Percentiles rank a stretch among this genome's conserved stretches.
phyloP scores from a whole-genome alignment of 179 eudicot species.

The Silene vulgaris region DNA sequence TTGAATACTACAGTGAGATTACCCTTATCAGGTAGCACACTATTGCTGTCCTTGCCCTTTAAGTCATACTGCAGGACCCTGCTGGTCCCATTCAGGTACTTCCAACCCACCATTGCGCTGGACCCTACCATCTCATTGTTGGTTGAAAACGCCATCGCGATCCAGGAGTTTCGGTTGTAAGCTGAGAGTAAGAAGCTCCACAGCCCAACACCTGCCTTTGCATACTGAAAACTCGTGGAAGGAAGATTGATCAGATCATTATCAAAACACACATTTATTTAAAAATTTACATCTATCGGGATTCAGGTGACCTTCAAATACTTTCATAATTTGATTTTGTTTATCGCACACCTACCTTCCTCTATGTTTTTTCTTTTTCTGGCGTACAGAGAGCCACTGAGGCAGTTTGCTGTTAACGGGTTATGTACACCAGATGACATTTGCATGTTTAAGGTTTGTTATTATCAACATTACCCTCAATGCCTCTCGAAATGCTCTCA shows the following conservation, averaged over 20 bases:
- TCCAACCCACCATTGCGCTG: constrained; percentile 86
- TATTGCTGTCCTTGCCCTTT: constrained; percentile 22
- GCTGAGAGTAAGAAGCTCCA: constrained; percentile 83
- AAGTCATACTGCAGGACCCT: constrained; percentile 39
- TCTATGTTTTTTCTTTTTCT: no score
- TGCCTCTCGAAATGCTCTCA: not conserved
- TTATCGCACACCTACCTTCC: no score
- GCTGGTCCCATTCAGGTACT: constrained; percentile 29
- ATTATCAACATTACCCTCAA: not conserved
- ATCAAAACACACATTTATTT: not conserved
- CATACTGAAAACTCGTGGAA: constrained; percentile 37
- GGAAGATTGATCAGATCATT: constrained; percentile 10
- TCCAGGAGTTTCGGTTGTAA: constrained; percentile 38
- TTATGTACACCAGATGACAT: no score
- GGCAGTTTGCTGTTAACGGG: no score
- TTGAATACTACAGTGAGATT: constrained; percentile 30
- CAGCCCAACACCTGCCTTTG: constrained; percentile 30
- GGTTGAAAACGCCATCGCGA: constrained; percentile 65
- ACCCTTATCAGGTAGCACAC: constrained; percentile 46
- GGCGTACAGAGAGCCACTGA: no score
- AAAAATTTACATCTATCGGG: no score
- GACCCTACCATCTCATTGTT: constrained; percentile 64
- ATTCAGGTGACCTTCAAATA: not conserved
- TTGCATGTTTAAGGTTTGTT: no score
- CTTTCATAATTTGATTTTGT: no score